phyloP scores from a whole-genome alignment of 208 protist species.

The Chromosphaera perkinsii region DNA sequence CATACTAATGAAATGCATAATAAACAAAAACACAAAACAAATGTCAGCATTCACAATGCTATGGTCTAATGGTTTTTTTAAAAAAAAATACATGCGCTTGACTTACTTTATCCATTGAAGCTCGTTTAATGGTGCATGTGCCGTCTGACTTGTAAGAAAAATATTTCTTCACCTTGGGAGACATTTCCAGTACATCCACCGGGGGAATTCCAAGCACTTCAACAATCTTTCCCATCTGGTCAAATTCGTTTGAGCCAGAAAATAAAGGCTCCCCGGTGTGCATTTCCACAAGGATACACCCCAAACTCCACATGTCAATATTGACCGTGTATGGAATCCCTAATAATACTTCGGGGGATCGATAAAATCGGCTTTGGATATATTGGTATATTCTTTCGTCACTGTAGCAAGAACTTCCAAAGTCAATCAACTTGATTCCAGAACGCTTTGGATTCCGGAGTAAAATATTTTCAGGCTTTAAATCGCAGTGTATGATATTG shows the following conservation, averaged over 20 bases:
- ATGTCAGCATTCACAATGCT: no score
- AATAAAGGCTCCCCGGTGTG: conserved; percentile 93
- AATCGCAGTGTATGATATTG: conserved; percentile 92
- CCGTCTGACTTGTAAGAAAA: no score
- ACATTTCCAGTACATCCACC: no score
- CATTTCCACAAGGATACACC: conserved; percentile 95
- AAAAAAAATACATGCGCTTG: no score
- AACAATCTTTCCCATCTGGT: conserved; percentile 80
- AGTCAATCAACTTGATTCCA: conserved; percentile 95
- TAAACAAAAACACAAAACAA: no score
- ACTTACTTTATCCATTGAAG: no score
- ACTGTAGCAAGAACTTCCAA: conserved; percentile 86
- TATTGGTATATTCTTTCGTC: conserved; percentile 73
- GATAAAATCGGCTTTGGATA: conserved; percentile 91
- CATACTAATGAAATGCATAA: no score
- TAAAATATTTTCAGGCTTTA: conserved; percentile 91
- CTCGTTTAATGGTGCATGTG: no score
- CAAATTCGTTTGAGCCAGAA: conserved; percentile 78
- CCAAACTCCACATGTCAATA: conserved; percentile 97
- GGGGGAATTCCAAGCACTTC: conserved; percentile 67
- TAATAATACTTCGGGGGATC: conserved; percentile 88
- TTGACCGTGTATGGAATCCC: conserved; percentile 83
- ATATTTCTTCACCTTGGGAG: no score
- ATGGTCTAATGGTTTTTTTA: no score
- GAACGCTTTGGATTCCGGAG: conserved; percentile 71